Conservation (phyloP, 1,284 basidiomycete genomes). For the Trametes versicolor region DNA sequence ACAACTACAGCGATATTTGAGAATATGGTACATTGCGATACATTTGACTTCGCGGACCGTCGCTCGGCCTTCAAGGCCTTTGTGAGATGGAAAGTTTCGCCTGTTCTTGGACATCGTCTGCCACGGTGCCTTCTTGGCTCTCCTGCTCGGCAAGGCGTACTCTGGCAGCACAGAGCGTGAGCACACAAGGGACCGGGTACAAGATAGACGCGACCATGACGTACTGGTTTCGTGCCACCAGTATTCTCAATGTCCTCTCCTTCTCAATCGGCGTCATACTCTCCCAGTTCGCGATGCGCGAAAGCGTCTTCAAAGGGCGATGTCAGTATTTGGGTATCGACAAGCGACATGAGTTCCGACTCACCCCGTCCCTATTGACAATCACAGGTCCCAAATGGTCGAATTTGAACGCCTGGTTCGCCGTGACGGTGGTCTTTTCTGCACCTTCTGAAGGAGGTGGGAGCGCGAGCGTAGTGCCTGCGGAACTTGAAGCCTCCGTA, state of each 20-base stretch:
- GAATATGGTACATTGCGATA: background rate
- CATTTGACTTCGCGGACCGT: background rate
- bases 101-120: background rate
- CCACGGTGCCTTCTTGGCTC: conserved; percentile 16
- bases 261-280: conserved; percentile 60
- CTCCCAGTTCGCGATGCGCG: conserved; percentile 64
- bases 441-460: conserved; percentile 26
- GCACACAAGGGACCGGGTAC: background rate
- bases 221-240: conserved; percentile 61
- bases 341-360: conserved; percentile 21
- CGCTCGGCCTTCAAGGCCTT: background rate
- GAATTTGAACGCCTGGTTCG: conserved; percentile 48
- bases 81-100: conserved; percentile 23
- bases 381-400: conserved; percentile 65
- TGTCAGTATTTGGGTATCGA: background rate
- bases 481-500: background rate
- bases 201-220: conserved; percentile 24
- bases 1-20: background rate
- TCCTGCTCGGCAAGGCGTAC: conserved; percentile 35
- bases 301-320: conserved; percentile 52
- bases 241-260: conserved; percentile 56
- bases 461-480: conserved; percentile 27
- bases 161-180: conserved; percentile 6
- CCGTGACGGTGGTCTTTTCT: conserved; percentile 28
- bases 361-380: conserved; percentile 65